Evolutionary conservation across 139 green algal genomes (phyloP), one percentile per base, ranked within the genome.

Genomic region (Edaphochlamys debaryana): DNA sequence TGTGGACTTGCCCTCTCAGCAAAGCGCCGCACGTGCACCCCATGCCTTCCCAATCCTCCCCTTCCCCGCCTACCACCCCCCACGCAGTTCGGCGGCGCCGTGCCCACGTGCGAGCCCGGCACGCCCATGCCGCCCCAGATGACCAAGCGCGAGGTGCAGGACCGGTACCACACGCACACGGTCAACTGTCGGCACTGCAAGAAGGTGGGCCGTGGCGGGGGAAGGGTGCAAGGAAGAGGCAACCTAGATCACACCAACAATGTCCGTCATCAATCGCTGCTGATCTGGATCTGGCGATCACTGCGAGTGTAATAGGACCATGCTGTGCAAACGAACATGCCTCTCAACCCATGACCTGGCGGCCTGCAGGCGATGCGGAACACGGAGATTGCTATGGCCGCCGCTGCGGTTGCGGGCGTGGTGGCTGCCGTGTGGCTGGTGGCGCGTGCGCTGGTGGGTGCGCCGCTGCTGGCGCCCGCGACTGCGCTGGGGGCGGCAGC

Each of bases 151-250:
- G 30, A 88, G 68, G 83, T 54, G 56, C 73, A 79, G 22, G 63
- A 87, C 37, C 82, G 82, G n/a, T 82, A 79, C 50, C 40, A 38
- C 0, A 72, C 82, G 58, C 82, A 87, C 72, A 87, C 83, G 6
- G 45, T 54, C 66, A 41, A 80, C 75, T 84, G 74, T 56, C 54
- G n/a, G 17, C 56, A 80, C 36, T 87, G 83, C 75, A 60, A 71
- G 32, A 42, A 62, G 54, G 83, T 66, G 17, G 7, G 45, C 45
- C 45, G 45, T 54, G 45, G 45, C 11, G 45, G 7, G 60, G 29
- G 19, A 17, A 17, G 27, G 3, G 29, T 5, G 60, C 8, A 3
- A 34, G 29, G 29, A 3, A 6, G 27, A 6, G 19, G 8, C 38
- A n/a, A n/a, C 29, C 19, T 15, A 5, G 7, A 19, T 17, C 23